Base-by-base conservation (phyloP, 1,284 basidiomycete genomes). In the Ustanciosporium gigantosporum region DNA sequence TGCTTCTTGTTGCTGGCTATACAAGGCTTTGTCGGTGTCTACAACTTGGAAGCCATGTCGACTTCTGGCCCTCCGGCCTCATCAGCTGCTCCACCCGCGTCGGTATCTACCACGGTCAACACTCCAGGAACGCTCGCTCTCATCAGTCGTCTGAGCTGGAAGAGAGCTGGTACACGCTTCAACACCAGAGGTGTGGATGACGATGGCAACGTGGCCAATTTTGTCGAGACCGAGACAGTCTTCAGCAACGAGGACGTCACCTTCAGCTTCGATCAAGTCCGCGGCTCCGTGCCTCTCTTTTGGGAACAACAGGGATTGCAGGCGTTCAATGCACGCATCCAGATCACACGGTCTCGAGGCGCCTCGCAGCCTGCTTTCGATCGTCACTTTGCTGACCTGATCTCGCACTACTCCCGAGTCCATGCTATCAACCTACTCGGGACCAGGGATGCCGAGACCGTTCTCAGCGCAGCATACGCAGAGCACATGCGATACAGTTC, bases 151-250 rank as follows among this genome's bases (percentile, higher is more conserved):
- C 82, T 98, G 7, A 89, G 92, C 25, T 94, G 90, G 86, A 94
- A 92, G 79, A 84, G 93, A 57, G 94, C 95, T 16, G 95, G 95
- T 2, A 97, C 95, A 16, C 86, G 95, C 24, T 98, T 96, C 82
- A 94, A 96, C 74, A 94, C 93, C 3, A 85, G 95, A 49, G 95
- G 95, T 0, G 89, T 99, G 19, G 95, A 98, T 75, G 95, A 99
- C 77, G 91, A 96, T 70, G 94, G 95, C 31, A 88, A 95, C 75
- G 90, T 89, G 16, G 95, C 95, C 38, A 97, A 98, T 76, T 97
- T 96, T 79, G 95, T 95, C 25, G 94, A 93, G 87, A 94, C 93
- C 5, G 94, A 98, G 80, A 89, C 89, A 0, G 82, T 96, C 38
- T 85, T 97, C 75, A 87, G 87, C 59, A 89, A 88, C 15, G 87